These are phyloP conservation scores for Salinomyces thailandicus DNA, from an alignment of 2,329 filamentous ascomycete species.

Conservation along the genomic window DNA sequence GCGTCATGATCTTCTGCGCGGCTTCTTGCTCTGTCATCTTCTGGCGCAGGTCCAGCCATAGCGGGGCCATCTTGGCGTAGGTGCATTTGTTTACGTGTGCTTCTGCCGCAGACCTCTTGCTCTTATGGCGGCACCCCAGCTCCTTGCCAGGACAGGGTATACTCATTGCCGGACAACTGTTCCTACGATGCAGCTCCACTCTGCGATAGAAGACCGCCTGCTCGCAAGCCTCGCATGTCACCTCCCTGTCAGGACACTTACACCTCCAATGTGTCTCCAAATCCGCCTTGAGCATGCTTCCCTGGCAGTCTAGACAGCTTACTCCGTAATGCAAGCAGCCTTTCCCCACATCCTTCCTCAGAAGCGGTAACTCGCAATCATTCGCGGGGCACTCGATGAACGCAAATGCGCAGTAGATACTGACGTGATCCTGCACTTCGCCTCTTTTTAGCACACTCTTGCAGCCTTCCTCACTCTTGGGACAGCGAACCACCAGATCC, in stretches of 20 bases:
- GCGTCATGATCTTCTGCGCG: slow-evolving; percentile 31
- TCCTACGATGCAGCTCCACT: slow-evolving; percentile 31
- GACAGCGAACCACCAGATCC: slow-evolving; percentile 50
- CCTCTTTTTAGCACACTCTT: slow-evolving; percentile 43
- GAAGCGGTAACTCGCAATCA: slow-evolving; percentile 42
- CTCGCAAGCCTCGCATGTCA: slow-evolving; percentile 34
- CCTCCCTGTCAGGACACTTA: slow-evolving; percentile 41
- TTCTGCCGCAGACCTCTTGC: slow-evolving; percentile 30
- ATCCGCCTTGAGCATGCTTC: slow-evolving; percentile 44
- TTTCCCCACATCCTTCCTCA: slow-evolving; percentile 43
- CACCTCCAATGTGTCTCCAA: slow-evolving; percentile 34
- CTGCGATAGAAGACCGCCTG: slow-evolving; percentile 32
- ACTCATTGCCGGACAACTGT: slow-evolving; percentile 32
- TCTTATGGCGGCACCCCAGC: slow-evolving; percentile 33
- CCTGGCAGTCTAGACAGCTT: slow-evolving; percentile 43
- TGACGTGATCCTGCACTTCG: slow-evolving; percentile 48
- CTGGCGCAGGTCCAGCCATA: slow-evolving; percentile 33
- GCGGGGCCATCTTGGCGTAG: slow-evolving; percentile 38
- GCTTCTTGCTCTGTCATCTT: slow-evolving; percentile 35
- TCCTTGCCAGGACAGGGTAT: slow-evolving; percentile 35
- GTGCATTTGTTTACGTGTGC: slow-evolving; percentile 33
- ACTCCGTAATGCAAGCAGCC: slow-evolving; percentile 46
- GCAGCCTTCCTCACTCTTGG: slow-evolving; percentile 45
- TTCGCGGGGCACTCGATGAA: slow-evolving; percentile 42
- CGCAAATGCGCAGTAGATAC: slow-evolving; percentile 49